Percentiles rank a stretch among this genome's conserved stretches.
phyloP scores from a whole-genome alignment of 345 rosid species.

The Syzygium grande region DNA sequence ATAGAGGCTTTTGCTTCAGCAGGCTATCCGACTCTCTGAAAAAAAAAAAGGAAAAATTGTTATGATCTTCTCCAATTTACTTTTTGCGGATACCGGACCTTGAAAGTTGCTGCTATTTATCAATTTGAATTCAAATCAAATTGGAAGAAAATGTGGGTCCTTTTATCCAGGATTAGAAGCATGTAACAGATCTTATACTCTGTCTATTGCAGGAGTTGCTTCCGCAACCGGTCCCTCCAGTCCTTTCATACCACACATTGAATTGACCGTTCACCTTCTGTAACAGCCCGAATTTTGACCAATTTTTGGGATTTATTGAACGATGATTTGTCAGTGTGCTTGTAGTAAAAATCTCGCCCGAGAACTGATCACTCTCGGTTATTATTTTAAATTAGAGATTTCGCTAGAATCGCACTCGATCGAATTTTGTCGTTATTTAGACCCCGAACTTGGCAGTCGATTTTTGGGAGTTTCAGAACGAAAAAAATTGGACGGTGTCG shows the following conservation, averaged over 20 bases:
- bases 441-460: too few relatives aligned
- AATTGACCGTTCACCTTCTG: neutral
- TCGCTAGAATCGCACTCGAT: too few relatives aligned
- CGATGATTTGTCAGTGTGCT: too few relatives aligned
- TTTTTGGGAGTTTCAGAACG: too few relatives aligned
- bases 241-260: neutral
- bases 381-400: too few relatives aligned
- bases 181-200: neutral
- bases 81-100: neutral
- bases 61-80: neutral
- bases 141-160: neutral
- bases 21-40: neutral
- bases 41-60: neutral
- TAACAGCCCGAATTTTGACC: too few relatives aligned
- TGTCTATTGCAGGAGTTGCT: neutral
- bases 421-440: too few relatives aligned
- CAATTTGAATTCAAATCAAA: neutral
- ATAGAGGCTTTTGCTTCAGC: neutral
- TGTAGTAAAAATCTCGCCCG: too few relatives aligned
- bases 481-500: too few relatives aligned
- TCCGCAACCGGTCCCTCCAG: neutral
- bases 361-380: too few relatives aligned
- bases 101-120: neutral
- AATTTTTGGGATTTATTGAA: too few relatives aligned
- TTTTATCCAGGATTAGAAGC: neutral